Conservation (phyloP, 2,329 filamentous ascomycete genomes). For the Pseudocercospora macadamiae region DNA sequence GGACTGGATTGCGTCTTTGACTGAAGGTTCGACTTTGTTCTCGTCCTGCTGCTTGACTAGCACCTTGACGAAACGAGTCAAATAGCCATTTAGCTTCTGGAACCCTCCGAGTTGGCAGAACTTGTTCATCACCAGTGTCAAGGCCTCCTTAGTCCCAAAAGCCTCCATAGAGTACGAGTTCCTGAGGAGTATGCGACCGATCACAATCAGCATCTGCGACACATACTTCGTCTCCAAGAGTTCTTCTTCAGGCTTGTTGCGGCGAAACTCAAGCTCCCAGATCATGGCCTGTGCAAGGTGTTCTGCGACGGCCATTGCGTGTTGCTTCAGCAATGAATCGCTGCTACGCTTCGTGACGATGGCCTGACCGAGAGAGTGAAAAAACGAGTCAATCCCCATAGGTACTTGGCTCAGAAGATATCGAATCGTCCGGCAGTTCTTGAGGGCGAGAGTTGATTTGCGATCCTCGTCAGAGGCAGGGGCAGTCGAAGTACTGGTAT, state of each 20-base stretch:
- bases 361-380: constrained; percentile 82
- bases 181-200: constrained; percentile 31
- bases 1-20: constrained; percentile 64
- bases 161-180: constrained; percentile 31
- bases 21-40: constrained; percentile 20
- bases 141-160: constrained; percentile 36
- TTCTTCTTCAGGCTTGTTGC: constrained; percentile 28
- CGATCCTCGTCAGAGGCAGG: constrained; percentile 13
- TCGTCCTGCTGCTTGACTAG: constrained; percentile 47
- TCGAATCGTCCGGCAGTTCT: constrained; percentile 78
- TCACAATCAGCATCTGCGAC: constrained; percentile 27
- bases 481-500: constrained; percentile 6
- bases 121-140: constrained; percentile 78
- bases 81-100: constrained; percentile 64
- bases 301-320: constrained; percentile 63
- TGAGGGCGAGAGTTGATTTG: constrained; percentile 49
- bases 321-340: constrained; percentile 66
- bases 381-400: constrained; percentile 78
- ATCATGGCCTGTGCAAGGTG: constrained; percentile 67
- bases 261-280: constrained; percentile 32
- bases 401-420: constrained; percentile 78
- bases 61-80: constrained; percentile 33
- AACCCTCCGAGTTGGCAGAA: constrained; percentile 85
- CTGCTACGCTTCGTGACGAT: constrained; percentile 74
- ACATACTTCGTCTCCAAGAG: constrained; percentile 30